These are phyloP conservation scores for Eucalyptus erythrocorys DNA, from an alignment of 345 rosid species.

Conservation along the genomic window DNA sequence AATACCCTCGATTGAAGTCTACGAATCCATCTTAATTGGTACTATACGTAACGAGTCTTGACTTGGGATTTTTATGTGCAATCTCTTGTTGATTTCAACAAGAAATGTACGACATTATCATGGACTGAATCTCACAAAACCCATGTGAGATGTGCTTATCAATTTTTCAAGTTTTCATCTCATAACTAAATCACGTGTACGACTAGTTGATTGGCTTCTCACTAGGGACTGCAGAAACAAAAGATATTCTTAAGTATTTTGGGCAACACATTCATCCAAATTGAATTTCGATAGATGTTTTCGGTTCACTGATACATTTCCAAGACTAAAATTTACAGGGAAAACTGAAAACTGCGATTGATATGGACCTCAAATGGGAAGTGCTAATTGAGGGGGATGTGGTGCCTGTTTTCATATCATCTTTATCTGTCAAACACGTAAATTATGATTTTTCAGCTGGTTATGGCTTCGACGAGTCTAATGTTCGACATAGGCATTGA, in stretches of 20 bases:
- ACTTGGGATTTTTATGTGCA: neutral
- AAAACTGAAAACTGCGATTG: neutral
- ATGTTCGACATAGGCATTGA: neutral
- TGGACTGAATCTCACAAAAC: neutral
- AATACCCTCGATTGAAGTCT: neutral
- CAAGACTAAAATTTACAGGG: neutral
- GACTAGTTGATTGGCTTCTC: neutral
- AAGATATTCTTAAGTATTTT: neutral
- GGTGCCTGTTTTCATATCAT: neutral
- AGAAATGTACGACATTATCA: neutral
- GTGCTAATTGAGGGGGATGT: neutral
- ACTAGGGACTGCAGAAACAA: neutral
- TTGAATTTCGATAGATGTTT: neutral
- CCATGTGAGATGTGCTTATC: neutral
- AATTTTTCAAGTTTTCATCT: neutral
- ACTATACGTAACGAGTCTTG: neutral
- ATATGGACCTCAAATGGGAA: neutral
- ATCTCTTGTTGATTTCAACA: neutral
- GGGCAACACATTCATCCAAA: neutral
- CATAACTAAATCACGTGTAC: neutral
- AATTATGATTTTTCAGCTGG: neutral
- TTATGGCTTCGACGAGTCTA: neutral
- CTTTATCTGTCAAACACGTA: neutral
- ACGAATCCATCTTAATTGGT: neutral
- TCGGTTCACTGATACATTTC: neutral